Base-by-base conservation (phyloP, 2,329 filamentous ascomycete species). In the Microdochium nivale region DNA sequence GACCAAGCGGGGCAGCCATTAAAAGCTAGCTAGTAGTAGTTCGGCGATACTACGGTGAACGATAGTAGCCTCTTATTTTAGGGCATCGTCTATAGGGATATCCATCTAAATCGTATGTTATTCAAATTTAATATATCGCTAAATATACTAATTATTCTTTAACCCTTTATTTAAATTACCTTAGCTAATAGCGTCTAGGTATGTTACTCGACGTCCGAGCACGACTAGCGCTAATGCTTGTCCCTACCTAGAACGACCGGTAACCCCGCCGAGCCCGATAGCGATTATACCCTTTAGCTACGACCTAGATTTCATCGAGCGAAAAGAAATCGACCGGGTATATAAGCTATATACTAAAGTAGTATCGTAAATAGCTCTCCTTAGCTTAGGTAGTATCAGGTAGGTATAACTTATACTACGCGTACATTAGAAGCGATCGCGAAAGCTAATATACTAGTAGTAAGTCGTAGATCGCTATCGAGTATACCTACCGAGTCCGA, bases 391-490 rank as follows among this genome's bases (percentile, higher is more conserved):
- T 3, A 60, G 62, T 7, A 54, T 60, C 13, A 61, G 61, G 58
- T 62, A 56, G n/a, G 23, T 25, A n/a, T 23, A 25, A 25, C 35
- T 23, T 5, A 37, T 21, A 30, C 40, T 13, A 25, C 43, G 14
- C 44, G 14, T 54, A 58, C 21, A 62, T 13, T 11, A 40, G 35
- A 40, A 40, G 35, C 35, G 35, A 40, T 40, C 35, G 35, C 14
- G 2, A 2, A 8, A 40, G 35, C 35, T 40, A 40, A 40, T n/a
- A n/a, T n/a, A 40, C 35, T 8, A 1, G 9, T 21, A 67, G 64
- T 2, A 67, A 67, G 58, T 65, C 65, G 8, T 63, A 67, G 52
- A 61, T 67, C 14, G 65, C 62, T 0, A 47, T 68, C 10, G 56
- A 52, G 8, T 68, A 66, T 25, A 53, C 51, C 7, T 62, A 62